Conservation (phyloP, 345 rosid species). For the Moricandia moricandioides region DNA sequence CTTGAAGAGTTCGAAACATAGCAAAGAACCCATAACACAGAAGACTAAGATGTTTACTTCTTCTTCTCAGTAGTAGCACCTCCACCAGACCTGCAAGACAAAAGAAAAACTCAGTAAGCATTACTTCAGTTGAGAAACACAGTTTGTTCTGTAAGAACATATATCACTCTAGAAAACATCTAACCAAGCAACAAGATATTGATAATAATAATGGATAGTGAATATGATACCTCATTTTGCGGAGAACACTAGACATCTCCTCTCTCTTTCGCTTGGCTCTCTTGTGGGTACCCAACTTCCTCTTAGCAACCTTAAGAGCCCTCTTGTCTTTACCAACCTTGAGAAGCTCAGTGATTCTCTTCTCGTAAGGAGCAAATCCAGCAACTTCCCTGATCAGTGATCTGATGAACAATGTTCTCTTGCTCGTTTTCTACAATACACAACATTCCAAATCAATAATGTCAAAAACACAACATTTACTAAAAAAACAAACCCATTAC, state of each 20-base stretch:
- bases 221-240: constrained; percentile 41
- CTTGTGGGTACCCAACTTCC: constrained; percentile 46
- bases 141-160: too few species aligned
- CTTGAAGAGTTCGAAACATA: constrained; percentile 6
- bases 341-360: constrained; percentile 43
- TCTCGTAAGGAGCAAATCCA: constrained; percentile 42
- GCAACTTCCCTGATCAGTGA: constrained; percentile 35
- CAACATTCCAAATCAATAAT: not conserved
- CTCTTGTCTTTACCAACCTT: constrained; percentile 43
- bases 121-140: too few species aligned
- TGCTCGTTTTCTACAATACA: constrained; percentile 31
- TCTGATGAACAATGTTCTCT: constrained; percentile 35
- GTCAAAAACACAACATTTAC: not conserved
- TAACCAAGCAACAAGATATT: too few species aligned
- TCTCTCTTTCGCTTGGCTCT: constrained; percentile 46
- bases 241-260: constrained; percentile 44
- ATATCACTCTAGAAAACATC: too few species aligned
- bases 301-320: constrained; percentile 42
- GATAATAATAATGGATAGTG: too few species aligned
- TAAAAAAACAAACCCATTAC: not conserved
- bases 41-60: constrained; percentile 23
- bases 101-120: not conserved
- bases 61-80: constrained; percentile 38
- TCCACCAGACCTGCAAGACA: constrained; percentile 35
- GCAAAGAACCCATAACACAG: constrained; percentile 10